These are phyloP conservation scores for Blastobotrys illinoisensis DNA, from an alignment of 1,139 yeast genomes.

Conservation along the genomic window DNA sequence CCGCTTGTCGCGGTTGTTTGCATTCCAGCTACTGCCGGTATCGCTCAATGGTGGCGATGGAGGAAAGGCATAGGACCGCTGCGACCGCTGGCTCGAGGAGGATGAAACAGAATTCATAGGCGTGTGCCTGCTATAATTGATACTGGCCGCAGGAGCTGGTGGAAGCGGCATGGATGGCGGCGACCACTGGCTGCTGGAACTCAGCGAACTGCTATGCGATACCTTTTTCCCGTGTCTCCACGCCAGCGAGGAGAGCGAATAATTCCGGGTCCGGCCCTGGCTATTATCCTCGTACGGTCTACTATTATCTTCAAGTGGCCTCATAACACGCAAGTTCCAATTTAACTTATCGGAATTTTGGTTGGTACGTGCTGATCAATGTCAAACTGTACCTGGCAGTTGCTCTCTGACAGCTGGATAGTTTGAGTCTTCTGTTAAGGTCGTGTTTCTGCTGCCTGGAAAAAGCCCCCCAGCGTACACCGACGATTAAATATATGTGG, in stretches of 20 bases:
- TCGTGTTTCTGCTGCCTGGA: not conserved
- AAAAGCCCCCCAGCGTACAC: not conserved
- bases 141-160: not conserved
- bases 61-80: not conserved
- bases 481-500: too few species aligned
- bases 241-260: not conserved
- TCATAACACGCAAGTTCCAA: not conserved
- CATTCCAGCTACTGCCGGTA: not conserved
- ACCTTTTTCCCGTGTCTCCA: not conserved
- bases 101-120: not conserved
- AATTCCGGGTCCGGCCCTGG: not conserved
- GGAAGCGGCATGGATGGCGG: not conserved
- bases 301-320: not conserved
- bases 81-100: not conserved
- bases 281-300: not conserved
- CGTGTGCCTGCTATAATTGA: not conserved
- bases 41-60: slow-evolving; percentile 2
- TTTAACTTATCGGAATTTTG: too few species aligned
- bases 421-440: not conserved
- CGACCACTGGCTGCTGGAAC: not conserved
- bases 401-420: not conserved
- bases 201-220: not conserved
- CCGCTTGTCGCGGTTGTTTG: not conserved
- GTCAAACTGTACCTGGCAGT: not conserved
- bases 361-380: not conserved